These are phyloP conservation scores for Fusarium caatingaense DNA, from an alignment of 2,329 filamentous ascomycete species.

Conservation along the genomic window DNA sequence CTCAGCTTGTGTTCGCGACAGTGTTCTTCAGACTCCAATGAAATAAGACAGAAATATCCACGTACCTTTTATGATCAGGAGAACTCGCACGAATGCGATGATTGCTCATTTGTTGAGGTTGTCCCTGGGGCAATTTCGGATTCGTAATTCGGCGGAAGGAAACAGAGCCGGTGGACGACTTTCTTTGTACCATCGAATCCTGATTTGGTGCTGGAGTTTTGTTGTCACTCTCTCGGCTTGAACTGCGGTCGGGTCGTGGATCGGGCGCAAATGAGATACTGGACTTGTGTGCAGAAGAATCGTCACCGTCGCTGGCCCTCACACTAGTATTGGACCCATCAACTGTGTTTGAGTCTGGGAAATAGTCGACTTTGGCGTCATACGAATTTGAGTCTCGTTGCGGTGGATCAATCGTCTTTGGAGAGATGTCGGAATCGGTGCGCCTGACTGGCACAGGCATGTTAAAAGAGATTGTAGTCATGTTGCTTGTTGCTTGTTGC, in stretches of 20 bases:
- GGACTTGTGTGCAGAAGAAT: constrained; percentile 49
- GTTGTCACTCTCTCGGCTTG: constrained; percentile 43
- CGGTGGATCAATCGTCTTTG: constrained; percentile 48
- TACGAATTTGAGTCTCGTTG: constrained; percentile 21
- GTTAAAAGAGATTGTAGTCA: constrained; percentile 40
- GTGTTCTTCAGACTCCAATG: neutral
- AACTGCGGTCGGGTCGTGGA: constrained; percentile 44
- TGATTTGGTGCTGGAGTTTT: constrained; percentile 41
- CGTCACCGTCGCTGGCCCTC: constrained; percentile 47
- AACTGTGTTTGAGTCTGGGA: constrained; percentile 41
- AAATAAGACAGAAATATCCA: neutral
- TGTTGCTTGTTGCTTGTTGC: constrained; percentile 11
- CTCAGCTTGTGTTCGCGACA: neutral
- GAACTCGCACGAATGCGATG: constrained; percentile 59
- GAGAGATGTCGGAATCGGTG: constrained; percentile 59
- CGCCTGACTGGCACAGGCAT: constrained; percentile 45
- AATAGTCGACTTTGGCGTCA: constrained; percentile 40
- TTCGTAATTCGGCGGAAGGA: constrained; percentile 59
- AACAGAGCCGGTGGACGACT: constrained; percentile 61
- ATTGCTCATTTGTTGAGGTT: constrained; percentile 58
- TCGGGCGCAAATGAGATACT: constrained; percentile 52
- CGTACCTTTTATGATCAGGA: constrained; percentile 62
- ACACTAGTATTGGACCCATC: constrained; percentile 43
- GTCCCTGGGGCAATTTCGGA: constrained; percentile 61
- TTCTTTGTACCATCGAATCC: constrained; percentile 49